These are phyloP conservation scores for Rhizopogon sp. DNA, from an alignment of 768 basidiomycete species.

Conservation along the genomic window DNA sequence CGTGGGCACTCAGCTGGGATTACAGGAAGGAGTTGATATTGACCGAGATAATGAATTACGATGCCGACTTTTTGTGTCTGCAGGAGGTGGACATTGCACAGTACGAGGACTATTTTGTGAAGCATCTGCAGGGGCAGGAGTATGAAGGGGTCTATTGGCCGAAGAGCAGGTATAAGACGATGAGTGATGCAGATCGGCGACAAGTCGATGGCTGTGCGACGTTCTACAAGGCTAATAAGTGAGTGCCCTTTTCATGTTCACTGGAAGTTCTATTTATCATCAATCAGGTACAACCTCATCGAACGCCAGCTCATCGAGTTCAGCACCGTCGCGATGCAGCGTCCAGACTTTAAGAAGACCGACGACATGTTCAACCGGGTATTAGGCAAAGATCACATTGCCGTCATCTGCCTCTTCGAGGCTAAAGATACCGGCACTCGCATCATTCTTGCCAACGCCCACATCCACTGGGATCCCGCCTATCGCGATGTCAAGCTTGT, in stretches of 20 bases:
- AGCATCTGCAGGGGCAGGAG: slow-evolving; percentile 63
- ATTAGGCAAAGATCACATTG: slow-evolving; percentile 90
- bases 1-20: slow-evolving; percentile 95
- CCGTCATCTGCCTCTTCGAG: slow-evolving; percentile 83
- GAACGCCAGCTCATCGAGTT: slow-evolving; percentile 95
- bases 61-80: slow-evolving; percentile 88
- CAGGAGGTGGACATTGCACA: slow-evolving; percentile 94
- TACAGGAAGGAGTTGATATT: slow-evolving; percentile 88
- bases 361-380: slow-evolving; percentile 99
- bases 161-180: slow-evolving; percentile 89
- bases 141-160: slow-evolving; percentile 93
- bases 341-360: slow-evolving; percentile 92
- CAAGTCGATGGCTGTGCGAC: slow-evolving; percentile 95
- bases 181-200: slow-evolving; percentile 81
- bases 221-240: slow-evolving; percentile 91
- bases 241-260: slow-evolving; percentile 27
- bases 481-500: slow-evolving; percentile 97
- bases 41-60: slow-evolving; percentile 73
- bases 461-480: slow-evolving; percentile 90
- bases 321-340: slow-evolving; percentile 86
- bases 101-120: slow-evolving; percentile 87
- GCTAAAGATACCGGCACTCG: slow-evolving; percentile 83
- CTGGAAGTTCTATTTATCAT: slow-evolving; percentile 1
- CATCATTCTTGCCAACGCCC: slow-evolving; percentile 84
- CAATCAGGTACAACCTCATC: slow-evolving; percentile 77